Conservation (phyloP, 139 green algal species). For the Axilococcus clingmanii region DNA sequence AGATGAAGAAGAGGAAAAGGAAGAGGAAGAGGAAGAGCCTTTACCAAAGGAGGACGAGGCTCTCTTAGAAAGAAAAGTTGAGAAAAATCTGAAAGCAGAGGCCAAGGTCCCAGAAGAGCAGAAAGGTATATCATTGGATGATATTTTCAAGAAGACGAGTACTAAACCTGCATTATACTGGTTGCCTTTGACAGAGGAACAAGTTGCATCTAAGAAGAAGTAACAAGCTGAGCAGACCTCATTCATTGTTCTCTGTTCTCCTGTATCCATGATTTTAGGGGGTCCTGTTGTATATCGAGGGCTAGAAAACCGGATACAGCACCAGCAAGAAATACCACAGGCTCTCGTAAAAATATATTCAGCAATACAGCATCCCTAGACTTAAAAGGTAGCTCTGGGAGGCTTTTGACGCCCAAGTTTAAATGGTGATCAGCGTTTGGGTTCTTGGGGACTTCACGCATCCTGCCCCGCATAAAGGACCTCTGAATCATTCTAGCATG, state of each 20-base stretch:
- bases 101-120: not conserved
- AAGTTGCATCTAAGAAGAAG: constrained; percentile 23
- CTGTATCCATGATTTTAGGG: constrained; percentile 13
- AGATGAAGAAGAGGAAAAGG: constrained; percentile 5
- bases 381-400: too few relatives aligned
- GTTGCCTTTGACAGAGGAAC: constrained; percentile 63
- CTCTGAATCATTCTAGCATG: too few relatives aligned
- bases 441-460: too few relatives aligned
- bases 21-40: not conserved
- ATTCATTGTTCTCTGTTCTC: too few relatives aligned
- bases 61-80: too few relatives aligned
- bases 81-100: too few relatives aligned
- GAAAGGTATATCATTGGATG: constrained; percentile 36
- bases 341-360: not conserved
- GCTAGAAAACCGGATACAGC: constrained; percentile 11
- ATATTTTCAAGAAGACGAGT: constrained; percentile 72
- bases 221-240: constrained; percentile 2
- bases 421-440: too few relatives aligned
- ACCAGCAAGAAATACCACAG: constrained; percentile 12
- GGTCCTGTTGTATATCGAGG: constrained; percentile 12
- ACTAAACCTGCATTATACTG: constrained; percentile 69
- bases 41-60: not conserved
- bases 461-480: too few relatives aligned
- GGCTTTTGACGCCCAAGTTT: too few relatives aligned
- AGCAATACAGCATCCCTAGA: too few relatives aligned